Percentiles rank a stretch among this genome's conserved stretches.
These are phyloP conservation scores for Trypanosoma melophagium DNA, from an alignment of 208 protist species.

Conservation along the genomic window DNA sequence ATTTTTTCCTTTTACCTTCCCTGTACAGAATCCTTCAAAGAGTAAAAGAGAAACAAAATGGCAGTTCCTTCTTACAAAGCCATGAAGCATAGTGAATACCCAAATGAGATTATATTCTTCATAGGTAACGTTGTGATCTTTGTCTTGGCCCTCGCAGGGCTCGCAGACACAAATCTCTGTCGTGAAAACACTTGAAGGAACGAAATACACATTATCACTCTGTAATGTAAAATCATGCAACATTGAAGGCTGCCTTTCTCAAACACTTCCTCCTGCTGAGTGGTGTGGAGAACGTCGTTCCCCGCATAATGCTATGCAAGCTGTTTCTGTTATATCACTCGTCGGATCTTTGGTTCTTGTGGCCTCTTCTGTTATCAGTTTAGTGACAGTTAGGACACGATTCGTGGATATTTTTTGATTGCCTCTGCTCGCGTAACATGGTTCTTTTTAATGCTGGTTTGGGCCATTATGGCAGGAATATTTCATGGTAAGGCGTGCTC, in stretches of 20 bases:
- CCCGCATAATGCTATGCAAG: constrained; percentile 9
- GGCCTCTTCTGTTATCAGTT: background rate
- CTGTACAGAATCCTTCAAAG: background rate
- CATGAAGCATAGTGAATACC: background rate
- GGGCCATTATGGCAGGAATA: constrained; percentile 4
- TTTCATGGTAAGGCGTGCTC: constrained; percentile 11
- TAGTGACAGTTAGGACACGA: background rate
- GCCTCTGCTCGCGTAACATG: constrained; percentile 5
- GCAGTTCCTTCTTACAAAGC: background rate
- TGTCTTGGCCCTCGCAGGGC: background rate
- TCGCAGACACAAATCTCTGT: background rate
- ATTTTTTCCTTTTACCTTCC: constrained; percentile 4
- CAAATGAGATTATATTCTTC: background rate
- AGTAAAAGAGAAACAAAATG: constrained; percentile 4
- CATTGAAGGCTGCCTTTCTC: constrained; percentile 1
- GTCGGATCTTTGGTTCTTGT: constrained; percentile 11
- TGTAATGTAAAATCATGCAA: constrained; percentile 18
- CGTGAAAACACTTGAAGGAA: constrained; percentile 13
- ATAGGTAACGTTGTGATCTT: constrained; percentile 1
- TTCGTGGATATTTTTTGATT: constrained; percentile 1
- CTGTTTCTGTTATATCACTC: constrained; percentile 7
- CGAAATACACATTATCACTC: constrained; percentile 1
- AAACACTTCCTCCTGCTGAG: constrained; percentile 4
- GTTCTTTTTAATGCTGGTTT: constrained; percentile 2
- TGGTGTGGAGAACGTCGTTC: constrained; percentile 14